Conservation (phyloP, 139 green algal species). For the Axilococcus clingmanii region DNA sequence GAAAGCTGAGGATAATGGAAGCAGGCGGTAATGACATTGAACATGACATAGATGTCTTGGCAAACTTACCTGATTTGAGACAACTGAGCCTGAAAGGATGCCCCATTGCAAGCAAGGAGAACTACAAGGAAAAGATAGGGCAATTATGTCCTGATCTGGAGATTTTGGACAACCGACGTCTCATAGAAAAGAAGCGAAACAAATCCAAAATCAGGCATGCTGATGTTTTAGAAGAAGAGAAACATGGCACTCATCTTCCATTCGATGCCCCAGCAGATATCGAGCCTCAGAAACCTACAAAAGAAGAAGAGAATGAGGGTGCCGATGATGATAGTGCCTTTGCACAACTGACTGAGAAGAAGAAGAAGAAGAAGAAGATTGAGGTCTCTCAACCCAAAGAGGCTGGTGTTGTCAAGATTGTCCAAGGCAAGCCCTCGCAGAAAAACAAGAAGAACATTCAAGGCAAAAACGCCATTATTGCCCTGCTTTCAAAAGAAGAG, state of each 20-base stretch:
- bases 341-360: constrained; percentile 1
- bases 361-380: constrained; percentile 4
- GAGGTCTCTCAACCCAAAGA: background rate
- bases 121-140: constrained; percentile 10
- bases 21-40: constrained; percentile 20
- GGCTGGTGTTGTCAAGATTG: too few relatives aligned
- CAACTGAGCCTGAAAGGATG: constrained; percentile 24
- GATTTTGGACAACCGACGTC: constrained; percentile 25
- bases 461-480: background rate
- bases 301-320: background rate
- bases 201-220: background rate
- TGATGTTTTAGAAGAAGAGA: background rate
- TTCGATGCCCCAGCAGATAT: background rate
- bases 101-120: constrained; percentile 1
- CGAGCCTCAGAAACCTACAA: background rate
- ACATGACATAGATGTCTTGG: constrained; percentile 21
- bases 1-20: constrained; percentile 20
- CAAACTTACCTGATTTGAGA: constrained; percentile 10
- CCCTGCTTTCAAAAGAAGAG: background rate
- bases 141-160: constrained; percentile 17
- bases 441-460: constrained; percentile 1
- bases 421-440: too few relatives aligned
- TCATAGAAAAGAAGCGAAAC: background rate
- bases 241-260: background rate
- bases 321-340: background rate